phyloP scores from a whole-genome alignment of 768 basidiomycete species.

The Mycena galopus region DNA sequence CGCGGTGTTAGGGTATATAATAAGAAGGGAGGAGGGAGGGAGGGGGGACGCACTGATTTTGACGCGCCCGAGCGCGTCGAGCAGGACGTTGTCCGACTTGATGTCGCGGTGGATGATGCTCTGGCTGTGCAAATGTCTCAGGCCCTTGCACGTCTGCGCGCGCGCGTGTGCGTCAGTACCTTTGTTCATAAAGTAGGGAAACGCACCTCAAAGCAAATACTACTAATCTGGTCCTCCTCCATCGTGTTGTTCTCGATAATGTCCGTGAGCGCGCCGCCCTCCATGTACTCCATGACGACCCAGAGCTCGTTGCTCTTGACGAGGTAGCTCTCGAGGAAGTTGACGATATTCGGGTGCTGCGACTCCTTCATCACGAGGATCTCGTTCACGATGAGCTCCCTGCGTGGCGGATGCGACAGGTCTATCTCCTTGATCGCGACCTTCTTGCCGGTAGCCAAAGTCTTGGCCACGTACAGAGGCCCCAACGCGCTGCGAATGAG shows the following conservation, averaged over 20 bases:
- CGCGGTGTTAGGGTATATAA: conserved; percentile 15
- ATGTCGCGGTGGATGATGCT: conserved; percentile 98
- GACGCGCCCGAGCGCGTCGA: conserved; percentile 92
- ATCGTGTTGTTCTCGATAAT: conserved; percentile 97
- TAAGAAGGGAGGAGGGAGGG: background rate
- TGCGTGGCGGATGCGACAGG: conserved; percentile 92
- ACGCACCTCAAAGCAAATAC: conserved; percentile 90
- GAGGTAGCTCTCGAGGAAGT: conserved; percentile 92
- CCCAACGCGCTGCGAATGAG: conserved; percentile 86
- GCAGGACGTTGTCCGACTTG: conserved; percentile 95
- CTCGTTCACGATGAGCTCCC: conserved; percentile 98
- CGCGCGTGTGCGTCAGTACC: background rate
- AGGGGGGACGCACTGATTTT: conserved; percentile 88
- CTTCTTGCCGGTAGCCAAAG: conserved; percentile 83
- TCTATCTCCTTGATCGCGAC: conserved; percentile 99
- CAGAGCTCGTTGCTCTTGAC: conserved; percentile 91
- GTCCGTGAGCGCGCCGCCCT: conserved; percentile 96
- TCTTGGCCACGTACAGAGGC: conserved; percentile 97
- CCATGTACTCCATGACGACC: conserved; percentile 99
- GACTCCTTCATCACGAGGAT: conserved; percentile 99
- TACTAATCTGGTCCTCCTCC: conserved; percentile 95
- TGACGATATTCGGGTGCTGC: conserved; percentile 97
- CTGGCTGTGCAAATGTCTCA: conserved; percentile 93
- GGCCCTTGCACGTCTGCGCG: conserved; percentile 90
- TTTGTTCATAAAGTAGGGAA: background rate